Evolutionary conservation across 2,329 filamentous ascomycete species (phyloP).

Genomic region (Aspergillus pseudoglaucus): DNA sequence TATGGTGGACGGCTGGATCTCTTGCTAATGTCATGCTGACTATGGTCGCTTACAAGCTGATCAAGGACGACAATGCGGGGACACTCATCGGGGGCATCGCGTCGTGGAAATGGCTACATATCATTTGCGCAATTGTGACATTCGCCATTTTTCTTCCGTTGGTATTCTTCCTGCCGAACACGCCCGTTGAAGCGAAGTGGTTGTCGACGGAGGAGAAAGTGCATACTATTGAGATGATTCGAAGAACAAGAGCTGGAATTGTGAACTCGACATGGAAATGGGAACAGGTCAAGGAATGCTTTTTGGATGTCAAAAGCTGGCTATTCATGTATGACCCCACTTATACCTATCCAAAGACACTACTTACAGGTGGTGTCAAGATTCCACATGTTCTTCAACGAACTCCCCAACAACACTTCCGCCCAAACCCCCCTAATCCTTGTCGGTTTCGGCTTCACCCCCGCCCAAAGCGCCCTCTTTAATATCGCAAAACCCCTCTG

Average conservation of each 20-base stretch:
- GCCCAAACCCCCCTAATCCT: slow-evolving; percentile 4
- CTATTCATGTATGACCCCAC: slow-evolving; percentile 4
- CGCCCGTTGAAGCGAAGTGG: slow-evolving; percentile 5
- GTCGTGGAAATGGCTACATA: slow-evolving; percentile 8
- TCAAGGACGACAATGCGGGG: slow-evolving; percentile 1
- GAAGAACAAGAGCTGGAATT: slow-evolving; percentile 3
- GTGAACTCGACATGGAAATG: slow-evolving; percentile 5
- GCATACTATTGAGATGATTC: slow-evolving; percentile 6
- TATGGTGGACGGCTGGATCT: slow-evolving; percentile 24
- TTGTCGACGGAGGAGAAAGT: slow-evolving; percentile 6
- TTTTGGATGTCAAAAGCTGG: slow-evolving; percentile 5
- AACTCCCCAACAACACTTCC: slow-evolving; percentile 6
- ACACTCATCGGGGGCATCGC: slow-evolving; percentile 2
- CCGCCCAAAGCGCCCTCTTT: slow-evolving; percentile 5
- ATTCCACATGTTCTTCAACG: slow-evolving; percentile 7
- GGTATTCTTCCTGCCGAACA: slow-evolving; percentile 5
- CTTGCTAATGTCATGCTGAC: slow-evolving; percentile 23
- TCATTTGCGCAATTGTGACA: slow-evolving; percentile 4
- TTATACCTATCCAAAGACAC: neutral
- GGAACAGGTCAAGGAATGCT: slow-evolving; percentile 4
- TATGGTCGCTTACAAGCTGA: slow-evolving; percentile 23
- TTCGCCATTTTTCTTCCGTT: slow-evolving; percentile 5
- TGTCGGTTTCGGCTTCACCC: slow-evolving; percentile 6
- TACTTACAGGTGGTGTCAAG: neutral
- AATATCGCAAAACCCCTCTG: slow-evolving; percentile 6